A percentile compares a stretch with the other conserved stretches of the same genome.
phyloP scores from a whole-genome alignment of 345 rosid species.

The Tarenaya hassleriana region DNA sequence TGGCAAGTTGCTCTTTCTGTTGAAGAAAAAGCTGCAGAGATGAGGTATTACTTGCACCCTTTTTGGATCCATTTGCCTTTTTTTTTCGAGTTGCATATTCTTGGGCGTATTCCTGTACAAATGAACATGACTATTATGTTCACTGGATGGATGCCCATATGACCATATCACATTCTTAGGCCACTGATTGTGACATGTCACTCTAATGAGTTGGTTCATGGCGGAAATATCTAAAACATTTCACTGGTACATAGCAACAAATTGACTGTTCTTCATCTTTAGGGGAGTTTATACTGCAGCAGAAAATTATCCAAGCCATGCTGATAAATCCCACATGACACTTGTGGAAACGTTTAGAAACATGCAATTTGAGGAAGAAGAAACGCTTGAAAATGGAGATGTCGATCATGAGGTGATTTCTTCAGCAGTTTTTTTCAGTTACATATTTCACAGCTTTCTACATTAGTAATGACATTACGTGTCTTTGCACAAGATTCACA shows the following conservation, averaged over 20 bases:
- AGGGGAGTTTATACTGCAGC: slow-evolving; percentile 71
- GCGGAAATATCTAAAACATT: too few species aligned
- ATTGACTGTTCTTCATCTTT: slow-evolving; percentile 23
- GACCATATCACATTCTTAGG: background rate
- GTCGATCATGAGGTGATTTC: slow-evolving; percentile 56
- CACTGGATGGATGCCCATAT: too few species aligned
- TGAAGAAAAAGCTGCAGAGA: slow-evolving; percentile 66
- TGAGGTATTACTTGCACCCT: slow-evolving; percentile 42
- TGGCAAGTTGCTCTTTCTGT: slow-evolving; percentile 93
- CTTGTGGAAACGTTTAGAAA: slow-evolving; percentile 86
- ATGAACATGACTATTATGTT: too few species aligned
- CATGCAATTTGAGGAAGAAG: slow-evolving; percentile 79
- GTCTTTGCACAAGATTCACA: too few species aligned
- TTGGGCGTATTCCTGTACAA: background rate
- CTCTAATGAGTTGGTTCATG: background rate
- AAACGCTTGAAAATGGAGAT: slow-evolving; percentile 79
- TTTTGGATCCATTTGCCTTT: background rate
- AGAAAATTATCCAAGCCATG: slow-evolving; percentile 52
- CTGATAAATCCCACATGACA: slow-evolving; percentile 56
- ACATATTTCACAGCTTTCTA: too few species aligned
- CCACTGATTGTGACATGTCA: background rate
- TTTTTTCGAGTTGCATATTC: background rate
- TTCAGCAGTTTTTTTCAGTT: background rate
- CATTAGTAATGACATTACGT: too few species aligned
- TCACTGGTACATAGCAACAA: background rate